A percentile compares a stretch with the other conserved stretches of the same genome.
Conservation (phyloP, 768 basidiomycete genomes). For the Sutorius australiensis region DNA sequence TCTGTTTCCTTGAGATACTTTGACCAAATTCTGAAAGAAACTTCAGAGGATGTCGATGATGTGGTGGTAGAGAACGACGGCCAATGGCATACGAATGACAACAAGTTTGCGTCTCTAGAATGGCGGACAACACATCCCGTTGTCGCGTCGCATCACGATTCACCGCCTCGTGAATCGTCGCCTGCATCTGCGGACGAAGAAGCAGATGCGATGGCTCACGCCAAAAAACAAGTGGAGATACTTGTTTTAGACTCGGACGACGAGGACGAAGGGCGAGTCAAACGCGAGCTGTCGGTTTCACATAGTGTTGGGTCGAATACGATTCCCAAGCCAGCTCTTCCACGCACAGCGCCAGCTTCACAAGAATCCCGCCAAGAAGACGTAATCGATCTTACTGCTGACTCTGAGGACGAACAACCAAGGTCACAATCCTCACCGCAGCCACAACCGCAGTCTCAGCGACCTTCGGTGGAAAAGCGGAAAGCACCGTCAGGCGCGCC, state of each 20-base stretch:
- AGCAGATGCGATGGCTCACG: conserved; percentile 37
- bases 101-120: conserved; percentile 69
- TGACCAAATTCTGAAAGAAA: conserved; percentile 74
- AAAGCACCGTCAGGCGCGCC: conserved; percentile 49
- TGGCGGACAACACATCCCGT: conserved; percentile 64
- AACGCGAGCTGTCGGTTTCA: conserved; percentile 70
- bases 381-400: conserved; percentile 83
- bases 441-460: conserved; percentile 30
- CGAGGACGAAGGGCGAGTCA: conserved; percentile 73
- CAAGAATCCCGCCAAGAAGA: conserved; percentile 39
- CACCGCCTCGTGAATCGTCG: conserved; percentile 30
- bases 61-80: conserved; percentile 93
- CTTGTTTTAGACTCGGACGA: conserved; percentile 70
- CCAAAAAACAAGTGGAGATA: conserved; percentile 53
- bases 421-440: conserved; percentile 23
- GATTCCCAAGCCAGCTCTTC: conserved; percentile 26
- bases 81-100: conserved; percentile 92
- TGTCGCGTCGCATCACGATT: conserved; percentile 18
- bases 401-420: conserved; percentile 69
- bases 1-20: conserved; percentile 62
- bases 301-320: conserved; percentile 43
- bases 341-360: conserved; percentile 9
- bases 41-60: conserved; percentile 80
- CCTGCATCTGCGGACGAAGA: conserved; percentile 29
- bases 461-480: conserved; percentile 48